A percentile compares a stretch with the other conserved stretches of the same genome.
Evolutionary conservation across 805 yeast species (phyloP).

Genomic region (Saturnispora sanitii): DNA sequence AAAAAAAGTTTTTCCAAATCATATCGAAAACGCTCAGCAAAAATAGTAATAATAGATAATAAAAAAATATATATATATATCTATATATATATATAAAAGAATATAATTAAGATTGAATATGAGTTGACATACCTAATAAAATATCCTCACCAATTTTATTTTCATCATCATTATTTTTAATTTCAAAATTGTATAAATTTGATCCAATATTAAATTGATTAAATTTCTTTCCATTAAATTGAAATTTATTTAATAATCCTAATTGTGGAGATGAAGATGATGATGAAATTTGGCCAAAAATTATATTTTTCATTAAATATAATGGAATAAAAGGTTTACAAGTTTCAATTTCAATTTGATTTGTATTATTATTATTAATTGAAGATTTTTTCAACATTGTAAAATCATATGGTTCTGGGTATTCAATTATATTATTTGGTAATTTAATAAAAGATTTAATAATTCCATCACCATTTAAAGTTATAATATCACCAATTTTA

Average conservation of each 20-base stretch:
- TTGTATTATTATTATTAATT: background rate
- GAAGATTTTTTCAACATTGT: background rate
- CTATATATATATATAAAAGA: background rate
- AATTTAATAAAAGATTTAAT: conserved; percentile 1
- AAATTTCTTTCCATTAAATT: background rate
- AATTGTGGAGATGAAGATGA: too few relatives aligned
- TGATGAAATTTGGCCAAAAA: conserved; percentile 19
- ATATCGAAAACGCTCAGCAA: too few relatives aligned
- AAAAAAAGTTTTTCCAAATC: background rate
- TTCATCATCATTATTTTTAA: too few relatives aligned
- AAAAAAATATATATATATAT: background rate
- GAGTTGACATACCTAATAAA: too few relatives aligned
- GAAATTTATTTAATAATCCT: background rate
- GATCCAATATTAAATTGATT: conserved; percentile 4
- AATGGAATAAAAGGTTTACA: conserved; percentile 28
- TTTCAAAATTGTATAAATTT: background rate
- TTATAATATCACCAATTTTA: conserved; percentile 18
- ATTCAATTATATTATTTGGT: conserved; percentile 15
- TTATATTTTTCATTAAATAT: conserved; percentile 19
- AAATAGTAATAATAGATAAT: too few relatives aligned
- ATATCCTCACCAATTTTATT: too few relatives aligned
- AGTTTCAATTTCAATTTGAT: conserved; percentile 43
- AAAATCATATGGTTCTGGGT: background rate
- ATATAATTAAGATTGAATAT: too few relatives aligned
- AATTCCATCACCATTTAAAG: conserved; percentile 10